Evolutionary conservation across 2,329 filamentous ascomycete genomes (phyloP), one percentile per base, ranked within the genome.

Genomic region (Aspergillus versicolor): DNA sequence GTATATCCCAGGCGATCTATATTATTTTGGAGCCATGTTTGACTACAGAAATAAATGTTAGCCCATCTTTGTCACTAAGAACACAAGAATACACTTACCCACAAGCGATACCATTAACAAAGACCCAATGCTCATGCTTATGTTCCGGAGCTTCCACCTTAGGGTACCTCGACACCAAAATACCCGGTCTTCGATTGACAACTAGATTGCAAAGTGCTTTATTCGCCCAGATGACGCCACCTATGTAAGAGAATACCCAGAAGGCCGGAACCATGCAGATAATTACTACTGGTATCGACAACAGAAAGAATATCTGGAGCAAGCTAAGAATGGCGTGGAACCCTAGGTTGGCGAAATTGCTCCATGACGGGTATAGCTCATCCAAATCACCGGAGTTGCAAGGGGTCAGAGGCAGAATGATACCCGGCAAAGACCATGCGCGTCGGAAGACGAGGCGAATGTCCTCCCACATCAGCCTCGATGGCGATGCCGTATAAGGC

Each of bases 101-200:
- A 51, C 69, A 67, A 11, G 65, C 84, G 27, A 92, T 84, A 1
- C 90, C 90, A 66, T 92, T 92, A 51, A 92, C 72, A 68, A 89
- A 92, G n/a, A 92, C 80, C 90, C 90, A 93, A 65, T 87, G 82
- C 73, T 92, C 89, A 52, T 85, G 78, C 11, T 77, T 76, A 68
- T 77, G 72, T 32, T 48, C 45, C 5, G 55, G 50, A 11, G 22
- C 32, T 12, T 54, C 43, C n/a, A 19, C 22, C 15, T 50, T 21
- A 17, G 55, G 55, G 7, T 50, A 15, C 6, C 41, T 44, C 8
- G 55, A 57, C 8, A 13, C 43, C 55, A 57, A 27, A 19, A 54
- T 51, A 24, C 45, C 21, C 9, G 5, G 63, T 30, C 48, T 44
- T 42, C 75, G 72, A 56, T 79, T 79, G 51, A 75, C 56, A 15